Evolutionary conservation across 2,329 filamentous ascomycete species (phyloP), one percentile per base, ranked within the genome.

Genomic region (Venturiaceae sp.): DNA sequence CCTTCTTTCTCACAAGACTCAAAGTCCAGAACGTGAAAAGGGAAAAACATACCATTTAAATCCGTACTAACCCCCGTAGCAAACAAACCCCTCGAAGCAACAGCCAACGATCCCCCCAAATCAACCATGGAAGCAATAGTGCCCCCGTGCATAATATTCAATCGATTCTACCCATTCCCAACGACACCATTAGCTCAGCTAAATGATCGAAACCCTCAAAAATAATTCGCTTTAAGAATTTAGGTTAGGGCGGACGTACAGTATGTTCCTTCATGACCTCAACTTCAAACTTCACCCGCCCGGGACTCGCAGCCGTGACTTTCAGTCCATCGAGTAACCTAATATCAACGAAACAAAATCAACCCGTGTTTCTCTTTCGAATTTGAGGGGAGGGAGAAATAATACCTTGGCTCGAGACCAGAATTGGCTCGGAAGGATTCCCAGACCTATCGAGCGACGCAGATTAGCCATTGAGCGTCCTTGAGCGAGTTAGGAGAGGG

Each of bases 371-470:
- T 26, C 16, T 23, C 32, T 33, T 41, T 14, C 34, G 54, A 19
- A 55, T 50, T 28, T 28, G 34, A 14, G 28, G 26, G 39, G 8
- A n/a, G n/a, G n/a, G n/a, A n/a, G n/a, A 56, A 26, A 50, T 55
- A 19, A 32, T 77, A 95, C 92, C 88, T 88, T 70, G 90, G 90
- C 72, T 96, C 92, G 21, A 97, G 75, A 6, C 92, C 92, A 5
- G 91, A 96, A 63, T 90, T 88, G 64, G 83, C 82, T 75, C 88
- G 83, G 72, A 96, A 96, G 1, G 89, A 92, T 70, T 88, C 87
- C 77, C 90, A 82, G 52, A 95, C 90, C 90, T 94, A 60, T 19
- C 60, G 39, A 53, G 57, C 57, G 57, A 60, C 41, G 59, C 61
- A 26, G 55, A n/a, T 41, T 5, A 19, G 41, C 33, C 28, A 58